Evolutionary conservation across 2,329 filamentous ascomycete species (phyloP).

Genomic region (Colletotrichum filicis): DNA sequence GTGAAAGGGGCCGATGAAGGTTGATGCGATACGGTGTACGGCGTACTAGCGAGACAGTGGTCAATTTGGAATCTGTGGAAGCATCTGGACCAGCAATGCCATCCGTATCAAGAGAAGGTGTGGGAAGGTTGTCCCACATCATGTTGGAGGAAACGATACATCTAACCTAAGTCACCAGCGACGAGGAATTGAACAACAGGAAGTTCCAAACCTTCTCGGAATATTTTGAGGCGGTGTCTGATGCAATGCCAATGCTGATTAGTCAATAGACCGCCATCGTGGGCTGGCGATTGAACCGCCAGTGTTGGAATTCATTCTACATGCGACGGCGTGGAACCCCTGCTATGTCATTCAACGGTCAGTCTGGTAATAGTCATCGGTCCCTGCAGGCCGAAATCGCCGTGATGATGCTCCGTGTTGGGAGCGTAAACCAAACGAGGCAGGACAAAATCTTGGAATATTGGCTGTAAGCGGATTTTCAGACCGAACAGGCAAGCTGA

Average conservation of each 20-base stretch:
- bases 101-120: not conserved
- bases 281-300: not conserved
- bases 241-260: no score
- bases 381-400: not conserved
- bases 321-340: not conserved
- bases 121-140: not conserved
- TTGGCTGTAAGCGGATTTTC: not conserved
- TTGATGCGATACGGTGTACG: not conserved
- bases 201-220: no score
- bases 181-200: not conserved
- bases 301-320: not conserved
- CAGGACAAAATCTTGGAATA: not conserved
- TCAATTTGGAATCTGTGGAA: not conserved
- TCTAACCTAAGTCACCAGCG: not conserved
- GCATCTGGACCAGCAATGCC: not conserved
- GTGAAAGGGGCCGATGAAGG: not conserved
- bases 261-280: not conserved
- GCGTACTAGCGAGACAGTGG: not conserved
- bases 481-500: slow-evolving; percentile 18
- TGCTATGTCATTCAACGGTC: not conserved
- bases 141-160: not conserved
- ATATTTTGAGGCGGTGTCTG: no score
- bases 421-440: not conserved
- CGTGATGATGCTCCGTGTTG: not conserved
- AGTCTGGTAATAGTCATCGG: not conserved